phyloP scores from a whole-genome alignment of 495 filamentous ascomycete species.

The Penicillium manginii region DNA sequence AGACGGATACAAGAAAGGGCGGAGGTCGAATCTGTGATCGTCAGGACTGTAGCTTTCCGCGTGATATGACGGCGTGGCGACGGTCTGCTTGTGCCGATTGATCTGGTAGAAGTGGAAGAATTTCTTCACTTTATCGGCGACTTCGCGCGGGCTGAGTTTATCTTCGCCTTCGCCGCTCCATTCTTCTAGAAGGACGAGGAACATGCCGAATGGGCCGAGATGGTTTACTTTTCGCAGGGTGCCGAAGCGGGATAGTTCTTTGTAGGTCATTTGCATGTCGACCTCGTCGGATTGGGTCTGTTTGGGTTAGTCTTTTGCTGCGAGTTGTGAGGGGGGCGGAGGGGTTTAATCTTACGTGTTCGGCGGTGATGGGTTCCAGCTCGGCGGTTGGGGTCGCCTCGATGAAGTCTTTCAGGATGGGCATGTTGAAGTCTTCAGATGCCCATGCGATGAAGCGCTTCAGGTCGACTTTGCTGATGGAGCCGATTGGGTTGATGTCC shows the following conservation, averaged over 20 bases:
- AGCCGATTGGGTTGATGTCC: conserved; percentile 18
- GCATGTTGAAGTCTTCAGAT: conserved; percentile 12
- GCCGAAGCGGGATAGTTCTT: conserved; percentile 15
- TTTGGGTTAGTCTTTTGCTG: not conserved
- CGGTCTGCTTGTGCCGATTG: conserved; percentile 18
- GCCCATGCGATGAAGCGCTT: conserved; percentile 17
- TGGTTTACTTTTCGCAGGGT: conserved; percentile 13
- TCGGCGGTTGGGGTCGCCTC: conserved; percentile 15
- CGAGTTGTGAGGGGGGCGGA: not conserved
- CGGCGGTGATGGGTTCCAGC: conserved; percentile 15
- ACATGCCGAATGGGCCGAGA: conserved; percentile 18
- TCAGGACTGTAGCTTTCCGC: conserved; percentile 17
- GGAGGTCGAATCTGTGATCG: conserved; percentile 16
- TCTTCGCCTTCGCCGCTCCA: conserved; percentile 13
- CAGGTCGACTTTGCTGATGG: conserved; percentile 16
- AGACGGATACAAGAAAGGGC: conserved; percentile 16
- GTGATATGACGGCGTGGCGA: conserved; percentile 16
- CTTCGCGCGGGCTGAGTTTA: conserved; percentile 13
- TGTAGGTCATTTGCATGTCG: conserved; percentile 18
- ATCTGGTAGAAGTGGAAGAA: conserved; percentile 21
- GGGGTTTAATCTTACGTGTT: conserved; percentile 10
- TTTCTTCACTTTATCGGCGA: conserved; percentile 15
- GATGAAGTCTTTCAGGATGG: conserved; percentile 14
- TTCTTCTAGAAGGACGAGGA: conserved; percentile 15
- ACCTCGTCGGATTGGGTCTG: conserved; percentile 16